These are phyloP conservation scores for Beauveria caledonica DNA, from an alignment of 2,329 filamentous ascomycete genomes.

Conservation along the genomic window DNA sequence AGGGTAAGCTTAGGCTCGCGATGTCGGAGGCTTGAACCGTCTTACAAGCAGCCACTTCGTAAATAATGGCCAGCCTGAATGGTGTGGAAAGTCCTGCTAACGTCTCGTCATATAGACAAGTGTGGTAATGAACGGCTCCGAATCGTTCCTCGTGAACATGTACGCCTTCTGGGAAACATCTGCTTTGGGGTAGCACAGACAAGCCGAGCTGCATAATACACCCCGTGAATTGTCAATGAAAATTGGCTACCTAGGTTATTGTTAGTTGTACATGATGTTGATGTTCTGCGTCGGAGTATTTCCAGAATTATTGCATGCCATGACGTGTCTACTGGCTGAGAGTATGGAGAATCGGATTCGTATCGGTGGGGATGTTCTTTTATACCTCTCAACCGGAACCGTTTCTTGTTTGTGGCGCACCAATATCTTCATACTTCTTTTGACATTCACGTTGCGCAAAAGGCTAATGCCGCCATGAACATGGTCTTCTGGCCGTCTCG, in stretches of 20 bases:
- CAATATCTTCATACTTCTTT: neutral
- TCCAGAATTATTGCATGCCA: neutral
- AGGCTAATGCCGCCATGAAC: constrained; percentile 41
- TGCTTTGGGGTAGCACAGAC: too few relatives aligned
- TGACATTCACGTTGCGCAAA: constrained; percentile 39
- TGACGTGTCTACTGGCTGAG: too few relatives aligned
- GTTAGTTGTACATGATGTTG: too few relatives aligned
- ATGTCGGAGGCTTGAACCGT: neutral
- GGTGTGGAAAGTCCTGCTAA: neutral
- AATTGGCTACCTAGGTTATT: too few relatives aligned
- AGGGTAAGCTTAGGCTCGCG: constrained; percentile 16
- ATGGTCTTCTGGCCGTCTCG: constrained; percentile 33
- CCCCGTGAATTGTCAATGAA: too few relatives aligned
- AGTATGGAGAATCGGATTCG: neutral
- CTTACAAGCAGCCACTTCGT: neutral
- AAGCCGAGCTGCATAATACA: too few relatives aligned
- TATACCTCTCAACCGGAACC: neutral
- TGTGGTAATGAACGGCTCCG: too few relatives aligned
- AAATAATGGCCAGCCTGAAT: neutral
- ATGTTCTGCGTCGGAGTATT: too few relatives aligned
- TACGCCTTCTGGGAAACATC: too few relatives aligned
- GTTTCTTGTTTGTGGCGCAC: neutral
- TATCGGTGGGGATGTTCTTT: neutral
- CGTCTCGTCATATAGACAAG: too few relatives aligned
- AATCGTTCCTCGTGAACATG: too few relatives aligned